A percentile compares a stretch with the other conserved stretches of the same genome.
These are phyloP conservation scores for Bromus sterilis DNA, from an alignment of 176 grass and related monocot genomes.

Conservation along the genomic window DNA sequence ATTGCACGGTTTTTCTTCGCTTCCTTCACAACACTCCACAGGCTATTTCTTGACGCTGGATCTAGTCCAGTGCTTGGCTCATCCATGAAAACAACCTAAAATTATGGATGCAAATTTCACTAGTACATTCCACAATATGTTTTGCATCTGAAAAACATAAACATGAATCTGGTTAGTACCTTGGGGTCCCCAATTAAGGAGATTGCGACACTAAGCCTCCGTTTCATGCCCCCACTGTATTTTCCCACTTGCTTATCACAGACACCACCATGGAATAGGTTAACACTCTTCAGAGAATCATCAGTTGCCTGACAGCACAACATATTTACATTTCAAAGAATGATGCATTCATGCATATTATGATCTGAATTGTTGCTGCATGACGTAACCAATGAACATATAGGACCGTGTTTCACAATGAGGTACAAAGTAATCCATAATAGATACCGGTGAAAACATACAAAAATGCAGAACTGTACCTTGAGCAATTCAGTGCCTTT, in stretches of 20 bases:
- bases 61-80: slow-evolving; percentile 87
- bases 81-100: slow-evolving; percentile 89
- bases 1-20: slow-evolving; percentile 74
- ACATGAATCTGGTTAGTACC: slow-evolving; percentile 9
- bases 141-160: not conserved
- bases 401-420: not conserved
- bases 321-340: not conserved
- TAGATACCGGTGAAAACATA: not conserved
- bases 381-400: not conserved
- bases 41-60: slow-evolving; percentile 65
- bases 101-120: not conserved
- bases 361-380: not conserved
- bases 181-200: slow-evolving; percentile 67
- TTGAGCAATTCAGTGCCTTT: slow-evolving; percentile 47
- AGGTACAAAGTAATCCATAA: not conserved
- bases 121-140: not conserved
- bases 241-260: slow-evolving; percentile 66
- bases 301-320: slow-evolving; percentile 49
- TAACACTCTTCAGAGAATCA: slow-evolving; percentile 71
- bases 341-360: not conserved
- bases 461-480: slow-evolving; percentile 24
- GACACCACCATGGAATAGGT: slow-evolving; percentile 53
- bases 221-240: slow-evolving; percentile 88
- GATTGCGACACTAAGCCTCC: slow-evolving; percentile 77
- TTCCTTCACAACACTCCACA: slow-evolving; percentile 69